Evolutionary conservation across 1,284 basidiomycete species (phyloP).

Genomic region (Moesziomyces sp.): DNA sequence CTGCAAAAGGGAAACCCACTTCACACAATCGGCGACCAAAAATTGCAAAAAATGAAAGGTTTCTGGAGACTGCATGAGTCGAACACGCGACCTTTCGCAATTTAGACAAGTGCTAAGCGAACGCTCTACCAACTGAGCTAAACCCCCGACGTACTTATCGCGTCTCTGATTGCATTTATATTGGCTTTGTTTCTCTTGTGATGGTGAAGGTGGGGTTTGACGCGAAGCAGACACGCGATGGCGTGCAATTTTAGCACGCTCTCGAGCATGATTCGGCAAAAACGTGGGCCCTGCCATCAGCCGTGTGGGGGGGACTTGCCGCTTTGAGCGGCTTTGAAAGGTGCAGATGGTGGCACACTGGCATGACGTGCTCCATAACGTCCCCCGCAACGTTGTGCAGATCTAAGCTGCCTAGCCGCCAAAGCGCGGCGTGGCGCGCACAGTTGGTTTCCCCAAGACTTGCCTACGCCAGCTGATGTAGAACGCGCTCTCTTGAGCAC

Average conservation of each 20-base stretch:
- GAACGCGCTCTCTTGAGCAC: too few species aligned
- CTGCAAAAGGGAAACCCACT: too few species aligned
- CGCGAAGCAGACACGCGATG: constrained; percentile 16
- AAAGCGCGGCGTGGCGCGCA: too few species aligned
- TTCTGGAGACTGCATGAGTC: constrained; percentile 57
- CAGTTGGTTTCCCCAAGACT: too few species aligned
- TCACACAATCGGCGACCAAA: neutral
- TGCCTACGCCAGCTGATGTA: too few species aligned
- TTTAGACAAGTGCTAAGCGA: constrained; percentile 53
- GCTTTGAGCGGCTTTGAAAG: too few species aligned
- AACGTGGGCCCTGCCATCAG: neutral
- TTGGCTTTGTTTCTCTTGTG: neutral
- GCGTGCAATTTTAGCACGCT: constrained; percentile 31
- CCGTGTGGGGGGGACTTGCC: too few species aligned
- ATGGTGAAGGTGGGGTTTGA: constrained; percentile 8
- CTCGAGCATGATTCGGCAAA: constrained; percentile 11
- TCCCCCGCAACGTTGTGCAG: too few species aligned
- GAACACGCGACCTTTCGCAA: constrained; percentile 61
- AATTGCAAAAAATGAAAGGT: constrained; percentile 7
- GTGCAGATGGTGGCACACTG: too few species aligned
- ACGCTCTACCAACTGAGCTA: constrained; percentile 61
- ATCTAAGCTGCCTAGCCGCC: too few species aligned
- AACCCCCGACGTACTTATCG: constrained; percentile 35
- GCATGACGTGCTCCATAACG: too few species aligned
- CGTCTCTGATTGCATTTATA: too few species aligned